These are phyloP conservation scores for Acrocalymma vagum DNA, from an alignment of 2,329 filamentous ascomycete genomes.

Conservation along the genomic window DNA sequence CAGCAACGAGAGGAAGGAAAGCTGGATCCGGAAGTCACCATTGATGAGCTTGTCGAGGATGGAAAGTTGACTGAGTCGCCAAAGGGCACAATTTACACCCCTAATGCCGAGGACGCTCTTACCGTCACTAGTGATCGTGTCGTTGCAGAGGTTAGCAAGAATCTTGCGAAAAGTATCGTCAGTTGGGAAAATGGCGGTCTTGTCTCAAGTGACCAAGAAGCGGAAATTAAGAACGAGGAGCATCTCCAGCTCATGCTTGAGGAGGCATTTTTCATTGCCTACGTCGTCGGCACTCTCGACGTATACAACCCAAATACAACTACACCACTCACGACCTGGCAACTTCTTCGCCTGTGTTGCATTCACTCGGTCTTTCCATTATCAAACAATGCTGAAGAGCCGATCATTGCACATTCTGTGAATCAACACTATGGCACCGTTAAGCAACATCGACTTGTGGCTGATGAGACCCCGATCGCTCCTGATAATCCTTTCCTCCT, in stretches of 20 bases:
- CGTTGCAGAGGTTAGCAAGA: conserved; percentile 20
- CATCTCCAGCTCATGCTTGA: conserved; percentile 92
- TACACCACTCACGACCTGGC: conserved; percentile 46
- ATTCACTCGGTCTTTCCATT: conserved; percentile 71
- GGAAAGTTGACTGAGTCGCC: conserved; percentile 27
- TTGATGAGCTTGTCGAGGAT: conserved; percentile 40
- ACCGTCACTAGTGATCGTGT: conserved; percentile 16
- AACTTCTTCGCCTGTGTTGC: conserved; percentile 65
- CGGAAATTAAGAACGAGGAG: conserved; percentile 63
- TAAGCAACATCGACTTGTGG: too few relatives aligned
- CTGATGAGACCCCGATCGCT: conserved; percentile 61
- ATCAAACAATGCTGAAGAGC: too few relatives aligned
- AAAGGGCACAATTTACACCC: conserved; percentile 25
- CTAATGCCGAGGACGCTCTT: conserved; percentile 19
- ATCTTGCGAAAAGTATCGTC: conserved; percentile 10
- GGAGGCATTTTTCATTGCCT: conserved; percentile 90
- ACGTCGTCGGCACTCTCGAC: conserved; percentile 77
- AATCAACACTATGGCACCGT: too few relatives aligned
- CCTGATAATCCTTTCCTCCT: conserved; percentile 87
- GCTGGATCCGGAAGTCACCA: conserved; percentile 29
- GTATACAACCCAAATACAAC: conserved; percentile 56
- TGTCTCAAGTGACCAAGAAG: conserved; percentile 8
- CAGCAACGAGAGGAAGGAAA: conserved; percentile 67
- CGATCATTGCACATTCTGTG: too few relatives aligned
- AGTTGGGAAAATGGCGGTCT: conserved; percentile 12